A percentile compares a stretch with the other conserved stretches of the same genome.
Evolutionary conservation across 106 monocot species (phyloP).

Genomic region (Dioscorea dumetorum): DNA sequence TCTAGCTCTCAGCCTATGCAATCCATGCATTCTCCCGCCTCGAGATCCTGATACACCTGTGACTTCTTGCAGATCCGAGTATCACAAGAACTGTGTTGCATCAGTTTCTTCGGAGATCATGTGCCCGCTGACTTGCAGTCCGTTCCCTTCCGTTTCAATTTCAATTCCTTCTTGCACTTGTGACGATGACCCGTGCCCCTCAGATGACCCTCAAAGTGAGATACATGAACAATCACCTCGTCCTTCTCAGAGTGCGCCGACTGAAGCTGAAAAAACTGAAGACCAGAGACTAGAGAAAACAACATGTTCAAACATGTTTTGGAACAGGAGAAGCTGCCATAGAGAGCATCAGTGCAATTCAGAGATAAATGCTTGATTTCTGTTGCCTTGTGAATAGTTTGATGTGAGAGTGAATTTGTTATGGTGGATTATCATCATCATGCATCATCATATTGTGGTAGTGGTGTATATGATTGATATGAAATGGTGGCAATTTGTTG

Average conservation of each 20-base stretch:
- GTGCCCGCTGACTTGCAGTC: constrained; percentile 70
- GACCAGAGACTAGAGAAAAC: constrained; percentile 46
- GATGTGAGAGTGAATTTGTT: neutral
- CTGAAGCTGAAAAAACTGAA: constrained; percentile 35
- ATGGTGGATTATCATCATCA: neutral
- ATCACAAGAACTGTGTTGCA: constrained; percentile 27
- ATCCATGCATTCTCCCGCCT: constrained; percentile 57
- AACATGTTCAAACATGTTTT: constrained; percentile 70
- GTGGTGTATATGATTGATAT: neutral
- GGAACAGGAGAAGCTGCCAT: constrained; percentile 81
- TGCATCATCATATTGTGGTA: neutral
- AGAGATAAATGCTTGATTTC: constrained; percentile 66
- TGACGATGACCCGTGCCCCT: constrained; percentile 29
- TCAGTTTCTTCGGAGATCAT: constrained; percentile 42
- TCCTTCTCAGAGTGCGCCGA: constrained; percentile 17
- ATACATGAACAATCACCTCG: constrained; percentile 30
- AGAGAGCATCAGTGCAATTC: constrained; percentile 90
- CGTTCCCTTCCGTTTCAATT: constrained; percentile 58
- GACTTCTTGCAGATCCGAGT: constrained; percentile 23
- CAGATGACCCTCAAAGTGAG: constrained; percentile 29
- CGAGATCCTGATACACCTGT: constrained; percentile 11
- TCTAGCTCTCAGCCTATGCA: constrained; percentile 62
- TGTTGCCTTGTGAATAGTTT: neutral
- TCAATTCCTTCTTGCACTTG: constrained; percentile 39
- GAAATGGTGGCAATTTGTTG: neutral